Percentiles rank a stretch among this genome's conserved stretches.
These are phyloP conservation scores for Teunomyces gatunensis DNA, from an alignment of 805 yeast species.

Conservation along the genomic window DNA sequence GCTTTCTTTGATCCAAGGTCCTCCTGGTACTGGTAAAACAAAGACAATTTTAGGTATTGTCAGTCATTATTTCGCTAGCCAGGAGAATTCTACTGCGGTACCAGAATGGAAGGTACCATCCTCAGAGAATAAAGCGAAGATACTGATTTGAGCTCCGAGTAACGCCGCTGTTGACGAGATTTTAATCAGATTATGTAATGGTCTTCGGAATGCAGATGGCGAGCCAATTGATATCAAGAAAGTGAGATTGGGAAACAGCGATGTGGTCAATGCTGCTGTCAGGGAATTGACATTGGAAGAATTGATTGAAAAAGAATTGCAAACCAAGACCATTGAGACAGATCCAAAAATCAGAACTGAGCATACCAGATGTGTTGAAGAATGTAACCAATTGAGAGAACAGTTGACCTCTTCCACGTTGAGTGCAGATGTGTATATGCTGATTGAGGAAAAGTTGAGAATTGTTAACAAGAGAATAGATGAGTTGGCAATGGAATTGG, in stretches of 20 bases:
- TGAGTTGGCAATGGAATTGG: conserved; percentile 69
- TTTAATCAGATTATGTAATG: conserved; percentile 74
- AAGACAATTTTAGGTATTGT: conserved; percentile 92
- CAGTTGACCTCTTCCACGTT: conserved; percentile 28
- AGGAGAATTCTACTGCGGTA: conserved; percentile 15
- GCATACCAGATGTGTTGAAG: conserved; percentile 51
- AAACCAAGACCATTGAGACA: conserved; percentile 35
- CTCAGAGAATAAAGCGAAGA: conserved; percentile 37
- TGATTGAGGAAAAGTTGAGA: conserved; percentile 50
- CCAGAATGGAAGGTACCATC: conserved; percentile 20
- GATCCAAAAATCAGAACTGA: conserved; percentile 50
- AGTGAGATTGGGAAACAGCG: conserved; percentile 87
- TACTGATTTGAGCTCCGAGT: conserved; percentile 94
- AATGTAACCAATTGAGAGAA: conserved; percentile 55
- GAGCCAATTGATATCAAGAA: conserved; percentile 55
- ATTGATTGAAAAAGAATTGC: conserved; percentile 63
- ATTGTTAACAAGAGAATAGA: conserved; percentile 60
- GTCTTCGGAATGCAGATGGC: conserved; percentile 61
- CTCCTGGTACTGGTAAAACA: conserved; percentile 96
- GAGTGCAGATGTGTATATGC: conserved; percentile 42
- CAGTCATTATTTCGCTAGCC: conserved; percentile 63
- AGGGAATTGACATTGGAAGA: conserved; percentile 84
- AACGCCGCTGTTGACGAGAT: conserved; percentile 98
- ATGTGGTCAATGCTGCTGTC: conserved; percentile 80
- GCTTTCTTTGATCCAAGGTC: conserved; percentile 92